Percentiles rank a stretch among this genome's conserved stretches.
Evolutionary conservation across 208 protist genomes (phyloP).

Genomic region (Polymyxa betae): DNA sequence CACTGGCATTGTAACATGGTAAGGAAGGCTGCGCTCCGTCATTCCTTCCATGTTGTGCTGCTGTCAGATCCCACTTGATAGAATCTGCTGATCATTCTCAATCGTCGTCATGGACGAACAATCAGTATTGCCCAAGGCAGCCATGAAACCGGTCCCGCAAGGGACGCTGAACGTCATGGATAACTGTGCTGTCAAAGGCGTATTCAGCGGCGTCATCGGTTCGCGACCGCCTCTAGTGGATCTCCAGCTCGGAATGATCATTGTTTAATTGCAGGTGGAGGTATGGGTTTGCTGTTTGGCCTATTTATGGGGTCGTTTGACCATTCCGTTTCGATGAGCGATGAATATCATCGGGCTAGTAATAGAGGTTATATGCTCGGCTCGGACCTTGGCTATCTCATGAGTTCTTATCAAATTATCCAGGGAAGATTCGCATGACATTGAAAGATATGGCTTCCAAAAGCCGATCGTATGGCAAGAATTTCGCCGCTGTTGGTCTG

Average conservation of each 20-base stretch:
- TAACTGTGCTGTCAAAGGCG: conserved; percentile 49
- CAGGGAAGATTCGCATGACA: conserved; percentile 9
- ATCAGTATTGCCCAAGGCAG: not conserved
- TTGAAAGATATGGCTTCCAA: conserved; percentile 27
- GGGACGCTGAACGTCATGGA: conserved; percentile 27
- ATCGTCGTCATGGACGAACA: too few species aligned
- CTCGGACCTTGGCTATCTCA: not conserved
- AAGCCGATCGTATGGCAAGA: conserved; percentile 17
- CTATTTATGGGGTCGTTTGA: conserved; percentile 42
- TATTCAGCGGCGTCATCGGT: conserved; percentile 36
- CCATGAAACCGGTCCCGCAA: not conserved
- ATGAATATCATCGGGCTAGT: not conserved
- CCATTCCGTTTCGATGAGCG: conserved; percentile 44
- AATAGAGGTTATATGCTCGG: not conserved
- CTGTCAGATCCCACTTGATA: too few species aligned
- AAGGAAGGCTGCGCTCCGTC: too few species aligned
- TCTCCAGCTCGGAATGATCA: not conserved
- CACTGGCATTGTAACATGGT: too few species aligned
- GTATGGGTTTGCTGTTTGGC: conserved; percentile 10
- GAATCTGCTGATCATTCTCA: too few species aligned
- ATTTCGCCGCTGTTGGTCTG: conserved; percentile 33
- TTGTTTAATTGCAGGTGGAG: not conserved
- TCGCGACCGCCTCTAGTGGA: not conserved
- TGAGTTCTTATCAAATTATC: not conserved
- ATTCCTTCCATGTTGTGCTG: too few species aligned